Conservation (phyloP, 2,329 filamentous ascomycete genomes). For the Kalmusia sp. region DNA sequence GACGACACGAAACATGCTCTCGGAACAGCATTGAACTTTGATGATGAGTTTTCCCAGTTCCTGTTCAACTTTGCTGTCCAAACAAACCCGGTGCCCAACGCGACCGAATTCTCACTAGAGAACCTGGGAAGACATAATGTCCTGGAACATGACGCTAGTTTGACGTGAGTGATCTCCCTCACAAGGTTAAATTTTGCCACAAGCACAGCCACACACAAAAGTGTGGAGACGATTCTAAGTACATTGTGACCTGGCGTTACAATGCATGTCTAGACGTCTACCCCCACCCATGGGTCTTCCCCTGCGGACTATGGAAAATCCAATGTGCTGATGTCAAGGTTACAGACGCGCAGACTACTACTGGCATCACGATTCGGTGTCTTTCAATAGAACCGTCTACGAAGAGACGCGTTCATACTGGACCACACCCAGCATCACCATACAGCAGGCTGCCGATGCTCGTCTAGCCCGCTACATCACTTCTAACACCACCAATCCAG, state of each 20-base stretch:
- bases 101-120: conserved; percentile 27
- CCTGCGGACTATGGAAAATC: too few relatives aligned
- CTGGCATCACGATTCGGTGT: conserved; percentile 54
- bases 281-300: too few relatives aligned
- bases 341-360: conserved; percentile 54
- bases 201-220: too few relatives aligned
- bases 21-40: conserved; percentile 10
- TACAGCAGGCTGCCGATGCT: conserved; percentile 53
- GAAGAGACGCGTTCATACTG: conserved; percentile 55
- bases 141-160: conserved; percentile 57
- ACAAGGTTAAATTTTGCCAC: too few relatives aligned
- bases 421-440: conserved; percentile 48
- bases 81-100: conserved; percentile 14
- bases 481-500: conserved; percentile 55
- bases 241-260: too few relatives aligned
- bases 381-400: conserved; percentile 61
- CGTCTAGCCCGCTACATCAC: conserved; percentile 52
- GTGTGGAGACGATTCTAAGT: too few relatives aligned
- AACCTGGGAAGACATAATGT: conserved; percentile 54
- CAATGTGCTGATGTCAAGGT: not conserved
- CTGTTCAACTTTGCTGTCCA: conserved; percentile 11
- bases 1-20: conserved; percentile 28
- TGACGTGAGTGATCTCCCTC: conserved; percentile 42
- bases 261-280: not conserved
- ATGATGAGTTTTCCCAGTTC: not conserved